Evolutionary conservation across 2,329 filamentous ascomycete species (phyloP).

Genomic region (Emydomyces testavorans): DNA sequence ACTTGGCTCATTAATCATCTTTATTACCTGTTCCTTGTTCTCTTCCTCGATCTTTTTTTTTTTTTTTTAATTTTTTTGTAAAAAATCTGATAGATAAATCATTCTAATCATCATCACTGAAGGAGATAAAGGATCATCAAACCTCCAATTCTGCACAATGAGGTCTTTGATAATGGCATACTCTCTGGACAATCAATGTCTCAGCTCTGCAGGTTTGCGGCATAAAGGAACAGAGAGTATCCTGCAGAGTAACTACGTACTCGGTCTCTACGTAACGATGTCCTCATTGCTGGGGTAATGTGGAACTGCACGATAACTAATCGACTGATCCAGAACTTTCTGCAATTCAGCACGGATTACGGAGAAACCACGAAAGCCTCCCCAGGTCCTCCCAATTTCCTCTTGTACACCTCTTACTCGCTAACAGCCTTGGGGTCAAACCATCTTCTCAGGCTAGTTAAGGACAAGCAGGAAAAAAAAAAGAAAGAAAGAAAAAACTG

Average conservation of each 20-base stretch:
- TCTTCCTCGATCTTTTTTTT: too few relatives aligned
- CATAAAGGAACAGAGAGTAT: neutral
- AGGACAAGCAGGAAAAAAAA: neutral
- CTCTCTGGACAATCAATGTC: neutral
- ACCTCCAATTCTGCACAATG: neutral
- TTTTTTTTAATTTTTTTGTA: too few relatives aligned
- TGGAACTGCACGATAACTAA: constrained; percentile 4
- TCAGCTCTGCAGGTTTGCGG: neutral
- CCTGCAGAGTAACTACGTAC: too few relatives aligned
- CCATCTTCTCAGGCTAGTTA: neutral
- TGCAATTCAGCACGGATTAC: neutral
- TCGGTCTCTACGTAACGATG: constrained; percentile 3
- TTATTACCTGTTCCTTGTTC: too few relatives aligned
- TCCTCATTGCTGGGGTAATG: neutral
- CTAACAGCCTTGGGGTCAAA: neutral
- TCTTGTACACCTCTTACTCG: constrained; percentile 3
- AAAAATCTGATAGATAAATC: too few relatives aligned
- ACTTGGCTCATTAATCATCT: too few relatives aligned
- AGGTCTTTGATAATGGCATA: too few relatives aligned
- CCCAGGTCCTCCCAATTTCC: too few relatives aligned
- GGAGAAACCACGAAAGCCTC: neutral
- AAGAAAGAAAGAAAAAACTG: neutral
- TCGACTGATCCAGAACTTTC: constrained; percentile 7
- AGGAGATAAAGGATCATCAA: neutral
- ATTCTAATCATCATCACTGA: neutral